Base-by-base conservation (phyloP, 176 grass and related monocot species). In the Avena insularis region DNA sequence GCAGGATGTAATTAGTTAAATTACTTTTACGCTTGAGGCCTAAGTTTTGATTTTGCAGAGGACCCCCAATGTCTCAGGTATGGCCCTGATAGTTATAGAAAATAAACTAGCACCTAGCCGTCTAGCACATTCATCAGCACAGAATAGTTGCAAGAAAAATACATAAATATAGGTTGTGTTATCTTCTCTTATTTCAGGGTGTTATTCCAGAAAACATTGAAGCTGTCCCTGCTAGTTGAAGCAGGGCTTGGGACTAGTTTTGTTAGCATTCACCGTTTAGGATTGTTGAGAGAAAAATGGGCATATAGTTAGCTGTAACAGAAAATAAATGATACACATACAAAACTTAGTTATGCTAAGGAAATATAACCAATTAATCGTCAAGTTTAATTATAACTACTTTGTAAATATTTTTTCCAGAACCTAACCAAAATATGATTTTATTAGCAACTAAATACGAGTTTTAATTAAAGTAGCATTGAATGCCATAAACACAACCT, bases 341-440 rank as follows among this genome's bases (percentile, higher is more conserved):
- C 38, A 59, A 79, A 60, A 60, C 7, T 33, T 1, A 33, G n/a
- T 56, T 60, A 56, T 12, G 12, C 45, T 15, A 58, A 73, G 7
- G 51, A 45, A 81, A 55, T 16, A 85, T 65, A 89, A 27, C 19
- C 12, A 85, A 15, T 49, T 65, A 89, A 38, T 9, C 8, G 81
- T 20, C 58, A 68, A 74, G 70, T 49, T 59, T 40, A 86, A 50
- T 13, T 70, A 58, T 80, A 45, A 50, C 9, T 67, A 68, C 12
- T 87, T 65, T n/a, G 25, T 5, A 43, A 61, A 83, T 56, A 79
- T 47, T 11, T 48, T 71, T 71, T 64, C 4, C 78, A 35, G 16
- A 67, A 36, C 10, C 58, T 43, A 62, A 46, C 7, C 20, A 9
- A 45, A 68, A 36, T 49, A 76, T 4, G 3, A 48, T 61, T 62